Conservation (phyloP, 805 yeast genomes). For the Kodamaea fukazawae region DNA sequence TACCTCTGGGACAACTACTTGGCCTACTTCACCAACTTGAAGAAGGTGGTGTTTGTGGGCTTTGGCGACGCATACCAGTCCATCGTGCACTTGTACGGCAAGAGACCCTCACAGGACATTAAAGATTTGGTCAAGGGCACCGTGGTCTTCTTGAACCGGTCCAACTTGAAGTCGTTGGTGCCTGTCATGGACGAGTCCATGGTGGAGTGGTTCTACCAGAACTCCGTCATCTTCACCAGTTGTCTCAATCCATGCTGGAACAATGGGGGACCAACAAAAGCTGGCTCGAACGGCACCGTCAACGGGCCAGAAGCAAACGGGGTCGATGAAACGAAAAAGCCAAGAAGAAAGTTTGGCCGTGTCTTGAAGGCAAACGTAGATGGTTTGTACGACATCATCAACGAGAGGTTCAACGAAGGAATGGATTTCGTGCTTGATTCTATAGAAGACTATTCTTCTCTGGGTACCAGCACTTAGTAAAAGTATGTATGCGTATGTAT, state of each 20-base stretch:
- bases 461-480: constrained; percentile 16
- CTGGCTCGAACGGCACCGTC: constrained; percentile 16
- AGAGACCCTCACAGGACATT: constrained; percentile 57
- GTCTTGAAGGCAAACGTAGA: constrained; percentile 73
- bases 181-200: constrained; percentile 87
- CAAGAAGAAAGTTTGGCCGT: constrained; percentile 88
- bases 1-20: constrained; percentile 91
- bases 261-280: constrained; percentile 18
- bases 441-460: constrained; percentile 50
- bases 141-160: constrained; percentile 65
- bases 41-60: constrained; percentile 77
- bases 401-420: constrained; percentile 82
- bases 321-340: constrained; percentile 52
- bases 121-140: constrained; percentile 64
- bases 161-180: constrained; percentile 71
- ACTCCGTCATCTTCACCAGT: constrained; percentile 79
- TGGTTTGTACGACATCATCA: constrained; percentile 71
- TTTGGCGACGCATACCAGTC: constrained; percentile 89
- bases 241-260: constrained; percentile 81
- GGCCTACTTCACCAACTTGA: constrained; percentile 62
- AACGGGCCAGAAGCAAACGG: constrained; percentile 15
- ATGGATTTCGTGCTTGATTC: constrained; percentile 80
- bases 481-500: no score
- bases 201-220: constrained; percentile 87
- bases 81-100: constrained; percentile 82